Evolutionary conservation across 2,329 filamentous ascomycete species (phyloP).

Genomic region (Parastagonospora nodorum): DNA sequence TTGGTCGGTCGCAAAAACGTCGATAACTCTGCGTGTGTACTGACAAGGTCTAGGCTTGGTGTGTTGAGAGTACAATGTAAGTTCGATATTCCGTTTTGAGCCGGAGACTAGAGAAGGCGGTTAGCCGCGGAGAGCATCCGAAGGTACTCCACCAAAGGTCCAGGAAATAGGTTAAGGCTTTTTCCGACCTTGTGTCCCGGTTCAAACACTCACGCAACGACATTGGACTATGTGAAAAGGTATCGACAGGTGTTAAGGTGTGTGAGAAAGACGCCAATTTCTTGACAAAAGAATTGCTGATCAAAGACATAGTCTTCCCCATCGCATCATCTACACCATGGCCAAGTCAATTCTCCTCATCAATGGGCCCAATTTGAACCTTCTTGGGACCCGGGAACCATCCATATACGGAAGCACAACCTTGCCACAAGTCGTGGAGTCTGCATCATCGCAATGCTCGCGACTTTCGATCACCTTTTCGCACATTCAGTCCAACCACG

Average conservation of each 20-base stretch:
- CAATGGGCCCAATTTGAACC: conserved; percentile 84
- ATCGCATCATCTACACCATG: conserved; percentile 23
- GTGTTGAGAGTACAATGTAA: neutral
- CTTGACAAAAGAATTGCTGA: too few relatives aligned
- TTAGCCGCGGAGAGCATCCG: conserved; percentile 10
- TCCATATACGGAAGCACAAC: conserved; percentile 74
- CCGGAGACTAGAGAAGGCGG: conserved; percentile 11
- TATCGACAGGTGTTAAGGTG: too few relatives aligned
- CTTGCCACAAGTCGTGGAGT: conserved; percentile 63
- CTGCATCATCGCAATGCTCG: conserved; percentile 57
- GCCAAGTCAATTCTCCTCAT: conserved; percentile 67
- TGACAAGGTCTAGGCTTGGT: conserved; percentile 2
- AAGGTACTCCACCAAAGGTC: neutral
- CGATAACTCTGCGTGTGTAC: neutral
- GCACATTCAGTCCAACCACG: conserved; percentile 77
- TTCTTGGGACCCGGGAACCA: conserved; percentile 76
- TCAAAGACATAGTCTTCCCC: neutral
- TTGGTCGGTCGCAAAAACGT: neutral
- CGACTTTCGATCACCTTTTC: conserved; percentile 58
- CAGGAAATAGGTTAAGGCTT: conserved; percentile 5
- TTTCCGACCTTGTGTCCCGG: conserved; percentile 1
- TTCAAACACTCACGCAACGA: neutral
- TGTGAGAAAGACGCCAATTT: too few relatives aligned
- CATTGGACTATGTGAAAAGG: neutral
- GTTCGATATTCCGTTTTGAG: conserved; percentile 7